Conservation (phyloP, 2,329 filamentous ascomycete species). For the Pseudopithomyces maydicus region DNA sequence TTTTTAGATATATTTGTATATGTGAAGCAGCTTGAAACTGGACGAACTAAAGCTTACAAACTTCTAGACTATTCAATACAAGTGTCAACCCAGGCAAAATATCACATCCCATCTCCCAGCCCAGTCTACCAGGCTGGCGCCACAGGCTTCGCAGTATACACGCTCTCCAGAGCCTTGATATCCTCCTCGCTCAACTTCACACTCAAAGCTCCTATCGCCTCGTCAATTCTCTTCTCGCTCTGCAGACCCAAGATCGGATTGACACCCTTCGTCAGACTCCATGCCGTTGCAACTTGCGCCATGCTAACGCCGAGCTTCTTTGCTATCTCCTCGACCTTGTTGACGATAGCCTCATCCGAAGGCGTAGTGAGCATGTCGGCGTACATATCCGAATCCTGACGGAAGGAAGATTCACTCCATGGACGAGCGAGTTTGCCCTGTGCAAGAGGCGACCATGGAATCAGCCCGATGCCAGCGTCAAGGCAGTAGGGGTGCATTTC, state of each 20-base stretch:
- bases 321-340: constrained; percentile 48
- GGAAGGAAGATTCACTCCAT: constrained; percentile 38
- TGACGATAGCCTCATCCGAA: constrained; percentile 42
- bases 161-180: constrained; percentile 29
- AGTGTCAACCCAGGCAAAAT: no score
- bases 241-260: constrained; percentile 34
- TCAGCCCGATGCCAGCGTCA: constrained; percentile 28
- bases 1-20: no score
- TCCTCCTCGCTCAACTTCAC: constrained; percentile 31
- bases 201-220: constrained; percentile 24
- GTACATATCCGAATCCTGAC: constrained; percentile 38
- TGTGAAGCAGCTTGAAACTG: no score
- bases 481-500: constrained; percentile 33
- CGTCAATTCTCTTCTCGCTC: constrained; percentile 32
- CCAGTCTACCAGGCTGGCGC: constrained; percentile 14
- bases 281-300: constrained; percentile 32
- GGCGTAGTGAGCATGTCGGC: constrained; percentile 35
- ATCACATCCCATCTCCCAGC: no score
- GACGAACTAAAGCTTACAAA: no score
- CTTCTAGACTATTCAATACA: no score
- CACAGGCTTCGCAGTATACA: constrained; percentile 27
- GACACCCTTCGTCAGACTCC: constrained; percentile 30
- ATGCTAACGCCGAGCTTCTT: constrained; percentile 39
- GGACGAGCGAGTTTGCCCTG: constrained; percentile 50
- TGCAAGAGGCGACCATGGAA: constrained; percentile 34